phyloP scores from a whole-genome alignment of 148 eudicot genomes.

The Rheum nobile region DNA sequence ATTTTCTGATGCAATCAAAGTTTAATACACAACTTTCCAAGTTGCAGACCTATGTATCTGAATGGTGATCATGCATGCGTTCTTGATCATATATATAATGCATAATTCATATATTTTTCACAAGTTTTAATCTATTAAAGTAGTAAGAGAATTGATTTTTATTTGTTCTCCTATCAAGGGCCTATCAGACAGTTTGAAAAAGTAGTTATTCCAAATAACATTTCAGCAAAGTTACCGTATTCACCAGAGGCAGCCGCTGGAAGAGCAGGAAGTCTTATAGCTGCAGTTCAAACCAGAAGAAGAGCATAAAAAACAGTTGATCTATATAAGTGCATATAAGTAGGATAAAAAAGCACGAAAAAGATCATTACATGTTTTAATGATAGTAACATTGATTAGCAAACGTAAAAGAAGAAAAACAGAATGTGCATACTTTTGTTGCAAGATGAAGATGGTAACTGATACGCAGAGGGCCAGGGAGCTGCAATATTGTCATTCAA shows the following conservation, averaged over 20 bases:
- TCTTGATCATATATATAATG: neutral
- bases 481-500: slow-evolving; percentile 94
- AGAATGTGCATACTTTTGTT: slow-evolving; percentile 51
- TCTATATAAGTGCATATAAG: neutral
- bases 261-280: slow-evolving; percentile 76
- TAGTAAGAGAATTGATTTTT: neutral
- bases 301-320: slow-evolving; percentile 1
- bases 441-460: slow-evolving; percentile 66
- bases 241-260: slow-evolving; percentile 91
- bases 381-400: neutral
- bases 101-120: neutral
- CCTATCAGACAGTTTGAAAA: neutral
- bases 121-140: neutral
- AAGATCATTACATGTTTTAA: neutral
- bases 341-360: neutral
- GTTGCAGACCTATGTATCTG: neutral
- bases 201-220: neutral
- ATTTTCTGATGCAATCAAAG: neutral
- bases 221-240: slow-evolving; percentile 33
- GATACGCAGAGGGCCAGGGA: slow-evolving; percentile 83
- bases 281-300: slow-evolving; percentile 28
- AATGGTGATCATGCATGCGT: neutral
- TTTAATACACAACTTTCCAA: neutral
- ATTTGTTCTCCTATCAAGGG: neutral
- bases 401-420: neutral